Conservation (phyloP, 495 filamentous ascomycete species). For the Penicillium riverlandense region DNA sequence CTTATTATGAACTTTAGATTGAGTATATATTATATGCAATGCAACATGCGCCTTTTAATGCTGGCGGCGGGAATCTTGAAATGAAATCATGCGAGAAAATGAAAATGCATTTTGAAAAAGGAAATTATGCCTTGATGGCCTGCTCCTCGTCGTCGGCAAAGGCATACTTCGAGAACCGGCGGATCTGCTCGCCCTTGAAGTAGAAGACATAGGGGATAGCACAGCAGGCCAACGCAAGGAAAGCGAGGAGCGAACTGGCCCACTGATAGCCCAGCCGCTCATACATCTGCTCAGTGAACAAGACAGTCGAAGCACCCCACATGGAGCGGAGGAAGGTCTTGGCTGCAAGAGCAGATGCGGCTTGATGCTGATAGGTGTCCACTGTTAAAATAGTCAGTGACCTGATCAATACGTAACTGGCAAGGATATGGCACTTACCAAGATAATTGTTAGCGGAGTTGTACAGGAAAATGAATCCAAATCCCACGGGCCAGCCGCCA, state of each 20-base stretch:
- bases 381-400: slow-evolving; percentile 30
- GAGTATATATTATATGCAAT: no score
- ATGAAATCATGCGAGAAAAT: background rate
- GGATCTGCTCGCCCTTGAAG: slow-evolving; percentile 62
- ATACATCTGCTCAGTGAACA: slow-evolving; percentile 83
- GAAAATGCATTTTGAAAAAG: background rate
- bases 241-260: slow-evolving; percentile 64
- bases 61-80: no score
- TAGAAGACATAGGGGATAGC: slow-evolving; percentile 73
- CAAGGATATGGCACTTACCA: slow-evolving; percentile 20
- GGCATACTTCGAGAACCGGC: slow-evolving; percentile 57
- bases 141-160: slow-evolving; percentile 49
- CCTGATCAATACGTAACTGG: background rate
- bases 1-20: no score
- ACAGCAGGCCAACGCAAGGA: slow-evolving; percentile 66
- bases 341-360: slow-evolving; percentile 77
- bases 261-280: slow-evolving; percentile 63
- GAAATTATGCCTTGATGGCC: slow-evolving; percentile 15
- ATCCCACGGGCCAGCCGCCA: slow-evolving; percentile 70
- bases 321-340: slow-evolving; percentile 74
- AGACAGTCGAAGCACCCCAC: slow-evolving; percentile 67
- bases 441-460: slow-evolving; percentile 79
- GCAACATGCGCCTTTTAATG: no score
- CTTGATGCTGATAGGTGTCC: slow-evolving; percentile 78
- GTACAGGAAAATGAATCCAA: slow-evolving; percentile 83